Evolutionary conservation across 768 basidiomycete genomes (phyloP).

Genomic region (Tylopilus subfusipes): DNA sequence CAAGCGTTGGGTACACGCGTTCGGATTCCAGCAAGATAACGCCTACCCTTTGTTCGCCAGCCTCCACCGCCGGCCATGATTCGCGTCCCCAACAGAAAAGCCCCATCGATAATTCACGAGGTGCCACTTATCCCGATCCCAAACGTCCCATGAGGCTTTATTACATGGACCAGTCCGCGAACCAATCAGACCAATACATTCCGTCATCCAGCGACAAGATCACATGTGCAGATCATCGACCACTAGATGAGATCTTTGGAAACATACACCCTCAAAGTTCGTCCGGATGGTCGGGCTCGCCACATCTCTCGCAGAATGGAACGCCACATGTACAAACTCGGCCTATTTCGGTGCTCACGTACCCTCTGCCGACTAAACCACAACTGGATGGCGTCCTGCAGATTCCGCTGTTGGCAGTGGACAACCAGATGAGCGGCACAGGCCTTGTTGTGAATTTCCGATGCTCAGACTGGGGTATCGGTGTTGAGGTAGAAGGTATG

Average conservation of each 20-base stretch:
- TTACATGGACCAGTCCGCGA: neutral
- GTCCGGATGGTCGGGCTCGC: neutral
- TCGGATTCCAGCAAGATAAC: neutral
- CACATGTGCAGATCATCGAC: constrained; percentile 26
- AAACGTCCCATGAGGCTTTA: neutral
- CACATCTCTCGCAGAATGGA: constrained; percentile 1
- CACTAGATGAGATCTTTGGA: constrained; percentile 29
- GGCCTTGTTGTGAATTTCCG: constrained; percentile 19
- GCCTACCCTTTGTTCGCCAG: neutral
- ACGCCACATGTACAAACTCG: neutral
- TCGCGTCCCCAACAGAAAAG: neutral
- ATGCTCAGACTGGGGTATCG: constrained; percentile 23
- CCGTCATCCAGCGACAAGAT: constrained; percentile 29
- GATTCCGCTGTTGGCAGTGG: constrained; percentile 23
- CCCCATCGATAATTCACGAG: neutral
- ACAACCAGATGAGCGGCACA: constrained; percentile 19
- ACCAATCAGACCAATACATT: constrained; percentile 22
- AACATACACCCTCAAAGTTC: neutral
- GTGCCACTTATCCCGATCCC: neutral
- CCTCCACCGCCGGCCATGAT: neutral
- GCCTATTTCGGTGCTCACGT: constrained; percentile 10
- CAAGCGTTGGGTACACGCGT: neutral
- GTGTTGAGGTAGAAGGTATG: constrained; percentile 20
- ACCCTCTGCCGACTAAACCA: constrained; percentile 18
- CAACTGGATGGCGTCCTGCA: constrained; percentile 19